These are phyloP conservation scores for Brasenia schreberi DNA, from an alignment of 164 flowering plant genomes.

Conservation along the genomic window DNA sequence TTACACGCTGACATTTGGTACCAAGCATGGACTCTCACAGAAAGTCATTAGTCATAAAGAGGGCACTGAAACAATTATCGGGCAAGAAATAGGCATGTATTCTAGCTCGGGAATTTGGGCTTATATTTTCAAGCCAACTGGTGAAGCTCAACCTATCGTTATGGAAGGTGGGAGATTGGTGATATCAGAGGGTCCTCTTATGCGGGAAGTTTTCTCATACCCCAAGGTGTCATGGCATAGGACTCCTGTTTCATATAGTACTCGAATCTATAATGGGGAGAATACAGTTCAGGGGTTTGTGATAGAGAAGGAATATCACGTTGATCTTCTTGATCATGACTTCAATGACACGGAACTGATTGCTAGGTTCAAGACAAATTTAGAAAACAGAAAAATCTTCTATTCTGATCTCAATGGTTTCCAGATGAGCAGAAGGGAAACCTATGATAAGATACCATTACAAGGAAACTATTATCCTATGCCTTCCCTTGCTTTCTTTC, in stretches of 20 bases:
- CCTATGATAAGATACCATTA: slow-evolving; percentile 82
- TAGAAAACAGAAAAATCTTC: slow-evolving; percentile 60
- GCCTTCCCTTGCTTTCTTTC: slow-evolving; percentile 97
- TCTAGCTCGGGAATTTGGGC: slow-evolving; percentile 91
- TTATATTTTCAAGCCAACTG: slow-evolving; percentile 79
- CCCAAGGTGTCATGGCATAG: slow-evolving; percentile 57
- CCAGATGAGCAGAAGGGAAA: slow-evolving; percentile 93
- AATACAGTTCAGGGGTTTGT: slow-evolving; percentile 48
- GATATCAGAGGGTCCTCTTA: slow-evolving; percentile 59
- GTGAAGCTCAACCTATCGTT: slow-evolving; percentile 64
- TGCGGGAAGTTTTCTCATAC: slow-evolving; percentile 73
- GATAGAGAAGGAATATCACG: slow-evolving; percentile 93
- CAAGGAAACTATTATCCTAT: slow-evolving; percentile 99
- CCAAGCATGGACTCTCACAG: slow-evolving; percentile 53
- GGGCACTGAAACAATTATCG: slow-evolving; percentile 37
- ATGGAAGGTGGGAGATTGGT: slow-evolving; percentile 44
- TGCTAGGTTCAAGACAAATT: slow-evolving; percentile 65
- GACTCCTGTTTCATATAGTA: slow-evolving; percentile 77
- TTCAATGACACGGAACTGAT: slow-evolving; percentile 78
- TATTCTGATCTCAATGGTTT: slow-evolving; percentile 90
- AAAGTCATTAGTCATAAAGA: slow-evolving; percentile 28
- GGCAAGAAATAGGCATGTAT: slow-evolving; percentile 84
- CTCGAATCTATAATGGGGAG: slow-evolving; percentile 58
- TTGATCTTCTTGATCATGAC: slow-evolving; percentile 62
- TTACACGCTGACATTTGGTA: slow-evolving; percentile 55